Percentiles rank a stretch among this genome's conserved stretches.
Evolutionary conservation across 805 yeast genomes (phyloP).

Genomic region (Kregervanrija fluxuum): DNA sequence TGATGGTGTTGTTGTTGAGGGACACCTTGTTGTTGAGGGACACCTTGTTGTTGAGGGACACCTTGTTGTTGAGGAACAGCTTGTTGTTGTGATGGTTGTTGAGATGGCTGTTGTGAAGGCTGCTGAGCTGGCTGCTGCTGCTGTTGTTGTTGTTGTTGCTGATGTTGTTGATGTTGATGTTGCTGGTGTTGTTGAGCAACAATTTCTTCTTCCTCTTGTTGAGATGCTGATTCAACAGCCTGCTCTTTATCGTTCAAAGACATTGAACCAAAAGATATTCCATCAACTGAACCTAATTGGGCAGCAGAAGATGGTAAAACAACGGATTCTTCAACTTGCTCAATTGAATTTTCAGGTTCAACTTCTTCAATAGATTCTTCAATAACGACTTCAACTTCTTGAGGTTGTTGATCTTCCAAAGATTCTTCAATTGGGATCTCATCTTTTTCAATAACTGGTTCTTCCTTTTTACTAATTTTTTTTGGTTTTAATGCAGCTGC

Average conservation of each 20-base stretch:
- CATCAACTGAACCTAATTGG: slow-evolving; percentile 37
- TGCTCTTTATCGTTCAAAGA: slow-evolving; percentile 39
- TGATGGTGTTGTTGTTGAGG: slow-evolving; percentile 13
- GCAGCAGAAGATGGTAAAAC: slow-evolving; percentile 43
- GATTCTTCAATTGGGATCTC: not conserved
- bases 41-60: not conserved
- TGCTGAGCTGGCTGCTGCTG: slow-evolving; percentile 16
- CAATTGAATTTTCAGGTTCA: slow-evolving; percentile 3
- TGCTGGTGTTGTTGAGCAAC: slow-evolving; percentile 11
- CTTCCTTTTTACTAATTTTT: slow-evolving; percentile 15
- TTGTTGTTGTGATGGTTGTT: slow-evolving; percentile 1
- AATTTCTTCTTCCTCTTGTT: slow-evolving; percentile 6
- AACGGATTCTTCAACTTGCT: slow-evolving; percentile 20
- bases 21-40: slow-evolving; percentile 4
- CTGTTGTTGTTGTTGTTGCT: slow-evolving; percentile 11
- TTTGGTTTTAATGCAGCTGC: slow-evolving; percentile 16
- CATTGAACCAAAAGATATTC: slow-evolving; percentile 51
- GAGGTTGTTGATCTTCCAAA: not conserved
- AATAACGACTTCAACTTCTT: not conserved
- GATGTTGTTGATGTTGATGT: slow-evolving; percentile 14
- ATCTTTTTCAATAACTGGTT: slow-evolving; percentile 7
- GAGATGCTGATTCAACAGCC: slow-evolving; percentile 10
- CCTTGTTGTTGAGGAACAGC: slow-evolving; percentile 5
- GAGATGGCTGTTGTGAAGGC: slow-evolving; percentile 30
- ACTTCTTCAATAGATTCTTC: slow-evolving; percentile 9